Evolutionary conservation across 208 protist genomes (phyloP).

Genomic region (Leishmania gerbilli): DNA sequence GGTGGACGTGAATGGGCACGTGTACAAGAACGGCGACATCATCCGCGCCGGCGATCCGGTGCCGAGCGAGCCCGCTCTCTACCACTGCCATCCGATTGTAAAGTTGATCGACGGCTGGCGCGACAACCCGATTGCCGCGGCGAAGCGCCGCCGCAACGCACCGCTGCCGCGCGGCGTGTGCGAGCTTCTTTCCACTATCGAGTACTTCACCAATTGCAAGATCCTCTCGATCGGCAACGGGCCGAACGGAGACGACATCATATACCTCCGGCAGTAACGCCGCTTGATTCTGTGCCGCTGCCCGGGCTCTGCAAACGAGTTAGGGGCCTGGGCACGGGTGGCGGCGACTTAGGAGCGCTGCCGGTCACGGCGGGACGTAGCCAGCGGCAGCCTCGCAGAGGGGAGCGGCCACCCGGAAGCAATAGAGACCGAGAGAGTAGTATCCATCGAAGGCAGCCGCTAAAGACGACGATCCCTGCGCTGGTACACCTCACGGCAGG

Average conservation of each 20-base stretch:
- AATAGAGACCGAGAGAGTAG: background rate
- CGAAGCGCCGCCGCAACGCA: constrained; percentile 48
- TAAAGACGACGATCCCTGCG: background rate
- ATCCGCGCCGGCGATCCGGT: constrained; percentile 89
- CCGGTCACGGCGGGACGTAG: background rate
- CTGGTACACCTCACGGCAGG: background rate
- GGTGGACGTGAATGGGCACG: constrained; percentile 71
- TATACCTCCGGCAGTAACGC: constrained; percentile 80
- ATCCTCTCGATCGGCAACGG: constrained; percentile 93
- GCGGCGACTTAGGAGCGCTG: background rate
- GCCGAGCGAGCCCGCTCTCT: constrained; percentile 77
- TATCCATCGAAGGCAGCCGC: too few species aligned
- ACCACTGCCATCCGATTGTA: constrained; percentile 88
- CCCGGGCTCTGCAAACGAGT: background rate
- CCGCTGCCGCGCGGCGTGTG: constrained; percentile 81
- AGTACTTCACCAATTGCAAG: constrained; percentile 85
- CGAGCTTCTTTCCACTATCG: constrained; percentile 79
- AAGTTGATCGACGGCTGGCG: constrained; percentile 89
- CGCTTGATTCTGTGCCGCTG: background rate
- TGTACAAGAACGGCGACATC: constrained; percentile 87
- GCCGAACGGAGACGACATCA: constrained; percentile 81
- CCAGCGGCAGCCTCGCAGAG: too few species aligned
- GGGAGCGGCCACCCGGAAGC: background rate
- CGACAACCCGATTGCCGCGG: constrained; percentile 66
- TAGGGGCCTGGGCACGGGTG: background rate